Conservation (phyloP, 2,329 filamentous ascomycete species). For the Alternaria viburni region DNA sequence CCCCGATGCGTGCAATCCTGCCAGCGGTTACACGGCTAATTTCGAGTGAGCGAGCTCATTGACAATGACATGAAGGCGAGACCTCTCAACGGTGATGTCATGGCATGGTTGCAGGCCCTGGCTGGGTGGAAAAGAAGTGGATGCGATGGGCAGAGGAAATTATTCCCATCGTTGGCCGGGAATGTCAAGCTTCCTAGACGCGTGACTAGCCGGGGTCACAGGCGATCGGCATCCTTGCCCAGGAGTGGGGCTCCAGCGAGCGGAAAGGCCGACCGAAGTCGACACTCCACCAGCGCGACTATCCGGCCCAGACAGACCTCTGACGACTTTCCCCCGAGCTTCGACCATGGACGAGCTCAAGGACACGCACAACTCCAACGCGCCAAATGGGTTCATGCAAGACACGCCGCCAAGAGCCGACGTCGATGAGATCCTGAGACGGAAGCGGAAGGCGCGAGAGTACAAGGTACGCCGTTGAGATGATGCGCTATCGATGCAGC, state of each 20-base stretch:
- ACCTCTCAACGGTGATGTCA: slow-evolving; percentile 2
- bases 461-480: slow-evolving; percentile 52
- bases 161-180: not conserved
- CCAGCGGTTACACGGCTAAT: not conserved
- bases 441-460: slow-evolving; percentile 59
- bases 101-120: not conserved
- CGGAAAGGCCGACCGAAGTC: slow-evolving; percentile 17
- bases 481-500: not conserved
- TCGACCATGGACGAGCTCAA: slow-evolving; percentile 39
- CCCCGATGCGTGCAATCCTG: not conserved
- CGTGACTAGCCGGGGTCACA: slow-evolving; percentile 15
- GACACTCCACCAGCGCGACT: slow-evolving; percentile 21
- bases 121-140: not conserved
- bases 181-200: slow-evolving; percentile 15
- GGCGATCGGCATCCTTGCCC: slow-evolving; percentile 6
- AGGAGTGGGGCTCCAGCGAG: slow-evolving; percentile 20
- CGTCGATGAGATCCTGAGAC: slow-evolving; percentile 57
- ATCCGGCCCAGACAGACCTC: slow-evolving; percentile 24
- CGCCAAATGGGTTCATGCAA: slow-evolving; percentile 30
- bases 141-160: not conserved
- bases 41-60: not conserved
- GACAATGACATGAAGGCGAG: not conserved
- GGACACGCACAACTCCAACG: slow-evolving; percentile 32
- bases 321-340: slow-evolving; percentile 22
- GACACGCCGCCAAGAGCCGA: slow-evolving; percentile 53